Percentiles rank a stretch among this genome's conserved stretches.
These are phyloP conservation scores for Dryadomyces quercus-mongolicae DNA, from an alignment of 2,329 filamentous ascomycete species.

Conservation along the genomic window DNA sequence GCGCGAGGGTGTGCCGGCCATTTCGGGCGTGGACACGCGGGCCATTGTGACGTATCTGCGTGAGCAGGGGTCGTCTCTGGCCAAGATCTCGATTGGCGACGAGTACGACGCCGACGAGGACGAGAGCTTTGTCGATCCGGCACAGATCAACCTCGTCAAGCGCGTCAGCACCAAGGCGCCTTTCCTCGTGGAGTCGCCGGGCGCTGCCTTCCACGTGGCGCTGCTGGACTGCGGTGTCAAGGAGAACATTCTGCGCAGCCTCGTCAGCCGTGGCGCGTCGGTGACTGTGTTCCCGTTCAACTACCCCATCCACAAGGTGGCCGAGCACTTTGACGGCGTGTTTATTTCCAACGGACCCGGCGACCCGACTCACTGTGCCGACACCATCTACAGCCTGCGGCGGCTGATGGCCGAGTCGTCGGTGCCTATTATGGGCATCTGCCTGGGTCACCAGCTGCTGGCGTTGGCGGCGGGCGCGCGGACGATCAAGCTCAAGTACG, in stretches of 20 bases:
- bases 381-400: slow-evolving; percentile 83
- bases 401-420: slow-evolving; percentile 86
- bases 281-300: slow-evolving; percentile 93
- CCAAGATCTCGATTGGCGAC: slow-evolving; percentile 87
- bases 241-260: slow-evolving; percentile 95
- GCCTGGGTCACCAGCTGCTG: slow-evolving; percentile 90
- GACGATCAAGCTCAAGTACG: slow-evolving; percentile 98
- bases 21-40: slow-evolving; percentile 93
- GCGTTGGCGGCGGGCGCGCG: slow-evolving; percentile 78
- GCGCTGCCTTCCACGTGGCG: slow-evolving; percentile 79
- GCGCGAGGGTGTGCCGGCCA: slow-evolving; percentile 88
- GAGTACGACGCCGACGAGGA: slow-evolving; percentile 98
- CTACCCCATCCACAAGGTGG: slow-evolving; percentile 96
- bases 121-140: slow-evolving; percentile 88
- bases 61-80: slow-evolving; percentile 92
- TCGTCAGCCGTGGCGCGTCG: slow-evolving; percentile 82
- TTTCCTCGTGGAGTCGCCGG: slow-evolving; percentile 80
- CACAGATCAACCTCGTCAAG: slow-evolving; percentile 92
- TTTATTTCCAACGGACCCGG: slow-evolving; percentile 99
- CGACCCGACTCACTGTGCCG: slow-evolving; percentile 92
- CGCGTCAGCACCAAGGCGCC: slow-evolving; percentile 96
- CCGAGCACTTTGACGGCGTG: slow-evolving; percentile 93
- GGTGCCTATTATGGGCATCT: slow-evolving; percentile 94
- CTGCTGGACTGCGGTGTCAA: slow-evolving; percentile 98
- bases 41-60: slow-evolving; percentile 92